Evolutionary conservation across 805 yeast genomes (phyloP).

Genomic region (Scheffersomyces amazonensis): DNA sequence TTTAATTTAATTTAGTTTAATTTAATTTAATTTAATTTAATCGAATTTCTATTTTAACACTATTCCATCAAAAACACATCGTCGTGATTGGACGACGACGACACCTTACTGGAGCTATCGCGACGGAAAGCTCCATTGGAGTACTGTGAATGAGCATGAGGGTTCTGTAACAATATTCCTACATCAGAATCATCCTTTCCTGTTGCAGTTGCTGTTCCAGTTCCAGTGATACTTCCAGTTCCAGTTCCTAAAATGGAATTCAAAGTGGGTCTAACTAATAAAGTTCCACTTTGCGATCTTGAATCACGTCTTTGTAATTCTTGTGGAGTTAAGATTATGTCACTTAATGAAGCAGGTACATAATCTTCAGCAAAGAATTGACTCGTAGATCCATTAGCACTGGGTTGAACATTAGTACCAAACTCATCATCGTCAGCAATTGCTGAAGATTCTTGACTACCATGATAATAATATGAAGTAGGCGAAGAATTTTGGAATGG

Average conservation of each 20-base stretch:
- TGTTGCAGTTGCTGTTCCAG: not conserved
- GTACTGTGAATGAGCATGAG: not conserved
- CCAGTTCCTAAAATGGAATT: slow-evolving; percentile 2
- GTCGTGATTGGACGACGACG: slow-evolving; percentile 14
- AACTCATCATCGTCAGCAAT: slow-evolving; percentile 7
- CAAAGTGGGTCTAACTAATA: slow-evolving; percentile 32
- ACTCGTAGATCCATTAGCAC: slow-evolving; percentile 44
- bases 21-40: too few relatives aligned
- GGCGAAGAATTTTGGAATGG: slow-evolving; percentile 13
- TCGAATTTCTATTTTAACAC: too few relatives aligned
- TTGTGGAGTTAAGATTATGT: slow-evolving; percentile 71
- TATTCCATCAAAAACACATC: slow-evolving; percentile 41
- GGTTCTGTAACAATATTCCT: not conserved
- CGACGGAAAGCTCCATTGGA: slow-evolving; percentile 3
- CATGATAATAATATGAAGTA: slow-evolving; percentile 6
- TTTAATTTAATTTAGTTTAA: too few relatives aligned
- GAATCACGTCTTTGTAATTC: slow-evolving; percentile 70
- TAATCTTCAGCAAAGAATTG: slow-evolving; percentile 75
- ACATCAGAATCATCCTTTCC: not conserved
- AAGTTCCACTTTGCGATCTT: slow-evolving; percentile 47
- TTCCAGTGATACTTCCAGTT: not conserved
- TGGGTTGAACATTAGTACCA: not conserved
- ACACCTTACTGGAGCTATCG: not conserved
- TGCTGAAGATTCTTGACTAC: slow-evolving; percentile 5
- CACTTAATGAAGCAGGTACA: slow-evolving; percentile 79